Percentiles rank a stretch among this genome's conserved stretches.
phyloP scores from a whole-genome alignment of 441 rosid species.

The Capsella rubella region DNA sequence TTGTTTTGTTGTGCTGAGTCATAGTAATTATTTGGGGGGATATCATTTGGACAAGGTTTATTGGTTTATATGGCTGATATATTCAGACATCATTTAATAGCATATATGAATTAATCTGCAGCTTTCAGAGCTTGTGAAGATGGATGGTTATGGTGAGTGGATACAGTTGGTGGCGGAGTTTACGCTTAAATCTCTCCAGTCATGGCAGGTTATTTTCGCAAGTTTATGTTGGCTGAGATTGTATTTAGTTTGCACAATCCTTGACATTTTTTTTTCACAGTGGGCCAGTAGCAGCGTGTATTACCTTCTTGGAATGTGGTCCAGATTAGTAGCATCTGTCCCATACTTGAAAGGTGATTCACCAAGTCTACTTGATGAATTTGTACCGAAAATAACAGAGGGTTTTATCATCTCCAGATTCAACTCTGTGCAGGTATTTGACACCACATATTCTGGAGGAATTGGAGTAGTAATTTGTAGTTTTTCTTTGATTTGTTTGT shows the following conservation, averaged over 20 bases:
- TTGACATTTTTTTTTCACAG: conserved; percentile 47
- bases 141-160: conserved; percentile 99
- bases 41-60: conserved; percentile 16
- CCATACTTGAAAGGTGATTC: conserved; percentile 98
- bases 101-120: conserved; percentile 53
- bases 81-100: conserved; percentile 29
- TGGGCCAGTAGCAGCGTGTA: conserved; percentile 99
- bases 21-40: conserved; percentile 6
- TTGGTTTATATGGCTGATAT: conserved; percentile 28
- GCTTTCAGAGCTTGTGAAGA: conserved; percentile 98
- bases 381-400: conserved; percentile 97
- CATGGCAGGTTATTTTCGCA: conserved; percentile 88
- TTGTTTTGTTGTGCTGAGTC: conserved; percentile 10
- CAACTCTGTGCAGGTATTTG: conserved; percentile 87
- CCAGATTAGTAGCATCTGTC: conserved; percentile 91
- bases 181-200: conserved; percentile 93
- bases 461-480: not conserved
- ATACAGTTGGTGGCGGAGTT: conserved; percentile 96
- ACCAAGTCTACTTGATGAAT: conserved; percentile 97
- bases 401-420: conserved; percentile 96
- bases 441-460: conserved; percentile 20
- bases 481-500: conserved; percentile 15
- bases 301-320: conserved; percentile 97
- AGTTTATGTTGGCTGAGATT: conserved; percentile 29
- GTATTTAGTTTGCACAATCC: conserved; percentile 27